Evolutionary conservation across 2,329 filamentous ascomycete species (phyloP).

Genomic region (Furcasterigmium sp.): DNA sequence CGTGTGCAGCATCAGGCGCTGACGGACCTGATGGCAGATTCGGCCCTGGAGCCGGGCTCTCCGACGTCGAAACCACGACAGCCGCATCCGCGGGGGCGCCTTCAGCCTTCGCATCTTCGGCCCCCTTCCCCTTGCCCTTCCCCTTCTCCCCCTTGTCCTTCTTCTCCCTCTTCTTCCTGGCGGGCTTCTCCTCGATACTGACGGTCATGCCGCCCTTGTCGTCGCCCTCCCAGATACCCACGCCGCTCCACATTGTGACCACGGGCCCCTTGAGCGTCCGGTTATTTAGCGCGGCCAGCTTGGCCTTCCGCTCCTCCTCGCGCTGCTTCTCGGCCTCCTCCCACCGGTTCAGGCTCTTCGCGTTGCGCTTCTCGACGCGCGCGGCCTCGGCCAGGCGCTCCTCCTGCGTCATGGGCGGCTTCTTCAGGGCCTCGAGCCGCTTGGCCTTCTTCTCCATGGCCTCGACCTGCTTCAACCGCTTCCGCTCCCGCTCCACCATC

Average conservation of each 20-base stretch:
- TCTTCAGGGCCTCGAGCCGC: constrained; percentile 67
- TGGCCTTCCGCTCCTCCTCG: constrained; percentile 75
- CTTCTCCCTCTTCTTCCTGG: constrained; percentile 51
- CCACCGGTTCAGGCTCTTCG: constrained; percentile 88
- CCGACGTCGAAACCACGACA: not conserved
- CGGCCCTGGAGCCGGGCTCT: not conserved
- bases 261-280: constrained; percentile 84
- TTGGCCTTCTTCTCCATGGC: constrained; percentile 65
- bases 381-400: constrained; percentile 80
- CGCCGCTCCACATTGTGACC: constrained; percentile 90
- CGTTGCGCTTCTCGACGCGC: constrained; percentile 77
- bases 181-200: constrained; percentile 54
- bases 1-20: not conserved
- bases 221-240: constrained; percentile 58
- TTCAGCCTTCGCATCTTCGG: constrained; percentile 11
- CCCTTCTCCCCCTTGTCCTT: constrained; percentile 31
- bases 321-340: constrained; percentile 87
- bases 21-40: not conserved
- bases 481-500: constrained; percentile 66
- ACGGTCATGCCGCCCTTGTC: constrained; percentile 66
- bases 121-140: constrained; percentile 18
- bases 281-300: constrained; percentile 82
- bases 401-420: constrained; percentile 79
- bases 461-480: constrained; percentile 65
- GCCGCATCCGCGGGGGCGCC: constrained; percentile 10